Evolutionary conservation across 345 rosid genomes (phyloP), one percentile per base, ranked within the genome.

Genomic region (Carallia brachiata): DNA sequence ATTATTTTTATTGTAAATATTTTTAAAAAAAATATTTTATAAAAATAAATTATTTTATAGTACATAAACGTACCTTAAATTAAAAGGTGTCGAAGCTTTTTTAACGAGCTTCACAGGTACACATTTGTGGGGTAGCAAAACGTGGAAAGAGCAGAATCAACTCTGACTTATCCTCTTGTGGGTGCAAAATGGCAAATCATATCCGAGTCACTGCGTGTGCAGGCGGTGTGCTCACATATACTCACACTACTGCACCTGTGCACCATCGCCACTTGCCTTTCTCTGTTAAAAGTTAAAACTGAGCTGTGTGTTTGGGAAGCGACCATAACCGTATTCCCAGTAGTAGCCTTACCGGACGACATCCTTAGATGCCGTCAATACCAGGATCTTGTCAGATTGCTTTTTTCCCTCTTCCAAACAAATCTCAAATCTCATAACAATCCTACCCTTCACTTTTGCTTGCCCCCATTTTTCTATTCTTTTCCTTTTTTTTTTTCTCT

Each of bases 71-170:
- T 23, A 23, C 23, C 23, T 23, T 23, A 23, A 23, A 23, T 23
- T 23, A 23, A 23, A 23, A 23, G 23, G 50, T 44, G 3, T 44
- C 3, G 12, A 15, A 44, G 17, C 50, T 44, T 44, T 44, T 13
- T 44, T 13, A 13, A 3, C 0, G 50, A 44, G 50, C 50, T 44
- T 44, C 50, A 13, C 50, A 13, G 50, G 50, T 2, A 44, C 50
- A 44, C 16, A 34, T 28, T n/a, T 6, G 60, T 40, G 48, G 71
- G 65, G 76, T 16, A 57, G 61, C 8, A 71, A 34, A 55, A 79
- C 68, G 71, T 68, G 82, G 61, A 75, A n/a, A 18, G 40, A 27
- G 1, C 32, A n/a, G 52, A 1, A 69, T 69, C 57, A 36, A 37
- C 30, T 0, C 44, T 10, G 27, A 1, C 27, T 34, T 13, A 40